phyloP scores from a whole-genome alignment of 164 flowering plant genomes.

The Magnolia officinalis region DNA sequence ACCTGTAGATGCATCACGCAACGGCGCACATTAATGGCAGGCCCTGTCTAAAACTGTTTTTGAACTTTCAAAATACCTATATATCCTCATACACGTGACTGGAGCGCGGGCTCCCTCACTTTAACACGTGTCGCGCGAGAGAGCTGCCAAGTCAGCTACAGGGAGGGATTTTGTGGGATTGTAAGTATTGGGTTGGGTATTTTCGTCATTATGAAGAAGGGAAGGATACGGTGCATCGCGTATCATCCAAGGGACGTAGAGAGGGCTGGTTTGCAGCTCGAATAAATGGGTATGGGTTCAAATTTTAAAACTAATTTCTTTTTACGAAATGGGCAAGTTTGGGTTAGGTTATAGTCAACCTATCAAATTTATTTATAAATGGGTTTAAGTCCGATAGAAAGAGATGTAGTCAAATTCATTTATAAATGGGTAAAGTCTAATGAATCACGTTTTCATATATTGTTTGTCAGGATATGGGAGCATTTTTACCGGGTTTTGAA shows the following conservation, averaged over 20 bases:
- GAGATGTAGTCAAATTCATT: no score
- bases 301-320: no score
- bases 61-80: not conserved
- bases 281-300: no score
- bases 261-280: no score
- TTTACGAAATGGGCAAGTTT: no score
- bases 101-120: not conserved
- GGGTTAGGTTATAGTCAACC: no score
- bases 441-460: no score
- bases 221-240: not conserved
- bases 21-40: slow-evolving; percentile 2
- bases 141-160: not conserved
- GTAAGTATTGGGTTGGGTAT: not conserved
- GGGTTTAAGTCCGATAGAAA: no score
- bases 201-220: not conserved
- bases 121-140: not conserved
- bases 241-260: not conserved
- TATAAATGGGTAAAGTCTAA: no score
- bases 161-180: not conserved
- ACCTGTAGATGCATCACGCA: not conserved
- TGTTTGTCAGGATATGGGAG: no score
- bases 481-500: no score
- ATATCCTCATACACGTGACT: not conserved
- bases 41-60: not conserved
- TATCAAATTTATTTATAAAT: no score